Evolutionary conservation across 2,329 filamentous ascomycete species (phyloP).

Genomic region (Pseudocercospora vitis): DNA sequence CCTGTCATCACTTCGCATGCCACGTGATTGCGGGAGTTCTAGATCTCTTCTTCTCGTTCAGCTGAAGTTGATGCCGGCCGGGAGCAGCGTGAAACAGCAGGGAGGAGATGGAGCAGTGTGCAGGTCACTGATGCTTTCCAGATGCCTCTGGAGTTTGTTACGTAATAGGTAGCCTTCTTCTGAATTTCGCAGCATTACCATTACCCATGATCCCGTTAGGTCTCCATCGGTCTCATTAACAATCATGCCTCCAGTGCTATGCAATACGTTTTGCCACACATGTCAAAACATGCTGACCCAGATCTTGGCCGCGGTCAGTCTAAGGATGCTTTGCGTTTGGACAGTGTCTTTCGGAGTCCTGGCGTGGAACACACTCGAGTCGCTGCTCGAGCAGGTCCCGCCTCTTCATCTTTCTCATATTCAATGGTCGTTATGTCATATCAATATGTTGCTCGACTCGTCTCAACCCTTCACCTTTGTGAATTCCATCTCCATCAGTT

Average conservation of each 20-base stretch:
- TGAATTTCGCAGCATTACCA: not conserved
- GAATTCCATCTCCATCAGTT: constrained; percentile 81
- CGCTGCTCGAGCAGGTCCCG: not conserved
- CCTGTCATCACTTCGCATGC: no score
- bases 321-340: not conserved
- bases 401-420: not conserved
- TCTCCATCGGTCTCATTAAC: constrained; percentile 6
- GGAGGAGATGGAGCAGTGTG: no score
- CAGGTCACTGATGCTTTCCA: not conserved
- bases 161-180: not conserved
- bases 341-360: not conserved
- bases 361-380: not conserved
- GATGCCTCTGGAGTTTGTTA: not conserved
- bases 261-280: not conserved
- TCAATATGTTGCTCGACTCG: not conserved
- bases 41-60: not conserved
- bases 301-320: not conserved
- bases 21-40: no score
- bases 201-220: constrained; percentile 4
- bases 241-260: constrained; percentile 7
- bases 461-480: constrained; percentile 28
- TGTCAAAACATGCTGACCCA: constrained; percentile 4
- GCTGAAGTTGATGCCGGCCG: not conserved
- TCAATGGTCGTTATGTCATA: constrained; percentile 3
- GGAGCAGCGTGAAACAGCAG: no score